Evolutionary conservation across 176 grass and related monocot species (phyloP).

Genomic region (Cymbopogon citratus): DNA sequence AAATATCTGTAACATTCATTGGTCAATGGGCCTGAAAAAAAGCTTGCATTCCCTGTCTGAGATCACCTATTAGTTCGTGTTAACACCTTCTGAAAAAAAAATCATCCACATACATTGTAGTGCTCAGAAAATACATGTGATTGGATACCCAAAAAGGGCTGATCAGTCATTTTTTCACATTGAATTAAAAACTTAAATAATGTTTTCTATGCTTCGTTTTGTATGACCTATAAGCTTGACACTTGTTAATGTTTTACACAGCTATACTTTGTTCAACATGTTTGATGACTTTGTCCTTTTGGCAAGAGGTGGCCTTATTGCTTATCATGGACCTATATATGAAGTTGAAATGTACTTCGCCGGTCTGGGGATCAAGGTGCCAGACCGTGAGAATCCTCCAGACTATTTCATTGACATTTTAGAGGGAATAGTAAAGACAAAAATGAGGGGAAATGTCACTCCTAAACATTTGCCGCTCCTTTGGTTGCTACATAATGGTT

Average conservation of each 20-base stretch:
- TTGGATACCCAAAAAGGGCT: not conserved
- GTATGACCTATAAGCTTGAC: conserved; percentile 24
- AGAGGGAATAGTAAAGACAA: conserved; percentile 52
- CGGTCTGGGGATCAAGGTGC: conserved; percentile 56
- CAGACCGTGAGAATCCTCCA: conserved; percentile 70
- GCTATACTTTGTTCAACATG: conserved; percentile 79
- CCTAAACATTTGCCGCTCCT: conserved; percentile 52
- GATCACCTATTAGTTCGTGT: conserved; percentile 5
- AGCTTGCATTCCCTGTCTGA: not conserved
- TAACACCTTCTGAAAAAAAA: not conserved
- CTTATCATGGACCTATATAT: conserved; percentile 56
- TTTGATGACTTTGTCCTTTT: conserved; percentile 78
- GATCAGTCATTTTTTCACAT: not conserved
- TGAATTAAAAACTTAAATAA: conserved; percentile 10
- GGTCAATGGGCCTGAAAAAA: not conserved
- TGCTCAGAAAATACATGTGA: not conserved
- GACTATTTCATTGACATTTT: conserved; percentile 85
- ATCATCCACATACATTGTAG: not conserved
- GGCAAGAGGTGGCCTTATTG: conserved; percentile 78
- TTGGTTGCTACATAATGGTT: conserved; percentile 72
- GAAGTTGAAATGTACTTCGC: conserved; percentile 65
- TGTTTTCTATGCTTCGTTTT: not conserved
- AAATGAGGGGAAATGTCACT: conserved; percentile 37
- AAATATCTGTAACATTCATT: not conserved
- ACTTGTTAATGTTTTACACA: conserved; percentile 26